These are phyloP conservation scores for Pythium aquatile DNA, from an alignment of 352 stramenopile species.

Conservation along the genomic window DNA sequence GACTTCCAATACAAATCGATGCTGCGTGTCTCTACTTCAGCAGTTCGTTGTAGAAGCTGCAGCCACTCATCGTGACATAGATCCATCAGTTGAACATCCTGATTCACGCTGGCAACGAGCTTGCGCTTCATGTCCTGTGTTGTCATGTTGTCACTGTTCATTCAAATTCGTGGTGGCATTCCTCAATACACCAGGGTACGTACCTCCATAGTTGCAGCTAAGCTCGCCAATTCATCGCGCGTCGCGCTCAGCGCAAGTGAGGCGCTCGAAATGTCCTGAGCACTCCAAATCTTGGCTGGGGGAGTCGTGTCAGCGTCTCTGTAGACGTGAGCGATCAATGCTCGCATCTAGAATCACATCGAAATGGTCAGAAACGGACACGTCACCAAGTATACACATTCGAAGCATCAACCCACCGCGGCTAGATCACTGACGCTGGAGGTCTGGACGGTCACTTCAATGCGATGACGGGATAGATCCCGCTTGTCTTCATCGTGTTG, in stretches of 20 bases:
- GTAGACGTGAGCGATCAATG: constrained; percentile 29
- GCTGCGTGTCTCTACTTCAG: constrained; percentile 17
- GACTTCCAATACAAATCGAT: constrained; percentile 29
- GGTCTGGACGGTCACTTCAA: constrained; percentile 54
- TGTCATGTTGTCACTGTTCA: no score
- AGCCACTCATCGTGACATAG: constrained; percentile 26
- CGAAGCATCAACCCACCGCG: constrained; percentile 31
- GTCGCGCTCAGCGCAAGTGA: constrained; percentile 12
- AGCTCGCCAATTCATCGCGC: constrained; percentile 3
- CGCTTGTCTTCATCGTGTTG: constrained; percentile 1
- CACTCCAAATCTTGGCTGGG: neutral
- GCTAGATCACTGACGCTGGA: constrained; percentile 56
- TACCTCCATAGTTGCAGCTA: constrained; percentile 10
- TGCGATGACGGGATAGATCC: constrained; percentile 25
- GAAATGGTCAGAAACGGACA: neutral
- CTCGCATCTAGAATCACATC: constrained; percentile 44
- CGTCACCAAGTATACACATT: no score
- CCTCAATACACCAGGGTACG: neutral
- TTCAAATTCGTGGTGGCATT: neutral
- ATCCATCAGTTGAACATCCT: constrained; percentile 5
- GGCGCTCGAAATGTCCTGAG: neutral
- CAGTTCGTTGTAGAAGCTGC: constrained; percentile 20
- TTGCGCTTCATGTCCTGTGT: constrained; percentile 1
- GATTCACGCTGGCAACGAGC: no score
- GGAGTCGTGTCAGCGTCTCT: constrained; percentile 9